These are phyloP conservation scores for Collybia sordida DNA, from an alignment of 768 basidiomycete species.

Conservation along the genomic window DNA sequence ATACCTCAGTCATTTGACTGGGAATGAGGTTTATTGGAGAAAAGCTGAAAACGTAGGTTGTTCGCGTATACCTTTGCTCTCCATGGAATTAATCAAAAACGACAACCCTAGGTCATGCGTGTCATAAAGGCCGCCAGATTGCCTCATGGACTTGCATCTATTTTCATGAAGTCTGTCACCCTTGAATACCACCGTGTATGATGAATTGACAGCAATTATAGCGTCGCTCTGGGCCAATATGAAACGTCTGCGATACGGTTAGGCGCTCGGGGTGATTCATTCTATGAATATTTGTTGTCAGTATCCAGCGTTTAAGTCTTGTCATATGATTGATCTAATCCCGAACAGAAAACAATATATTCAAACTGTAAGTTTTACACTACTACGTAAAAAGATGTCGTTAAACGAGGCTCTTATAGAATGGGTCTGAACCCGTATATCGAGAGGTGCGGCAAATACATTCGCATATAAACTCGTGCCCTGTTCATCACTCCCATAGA, in stretches of 20 bases:
- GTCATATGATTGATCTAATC: not conserved
- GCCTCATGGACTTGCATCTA: constrained; percentile 76
- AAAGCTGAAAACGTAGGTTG: constrained; percentile 66
- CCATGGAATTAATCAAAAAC: not conserved
- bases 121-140: constrained; percentile 62
- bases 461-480: not conserved
- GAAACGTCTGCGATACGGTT: constrained; percentile 76
- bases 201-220: constrained; percentile 10
- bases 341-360: constrained; percentile 70
- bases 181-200: not conserved
- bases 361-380: constrained; percentile 57
- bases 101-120: constrained; percentile 51
- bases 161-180: constrained; percentile 69
- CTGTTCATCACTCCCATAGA: constrained; percentile 40
- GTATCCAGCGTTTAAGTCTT: constrained; percentile 7
- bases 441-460: constrained; percentile 51
- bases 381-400: not conserved
- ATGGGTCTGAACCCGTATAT: constrained; percentile 74
- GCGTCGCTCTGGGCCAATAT: constrained; percentile 40
- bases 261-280: constrained; percentile 91
- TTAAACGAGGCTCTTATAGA: constrained; percentile 35
- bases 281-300: constrained; percentile 88
- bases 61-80: not conserved
- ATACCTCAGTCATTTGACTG: constrained; percentile 81
- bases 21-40: constrained; percentile 77